A percentile compares a stretch with the other conserved stretches of the same genome.
These are phyloP conservation scores for Scolecobasidium constrictum DNA, from an alignment of 2,329 filamentous ascomycete genomes.

Conservation along the genomic window DNA sequence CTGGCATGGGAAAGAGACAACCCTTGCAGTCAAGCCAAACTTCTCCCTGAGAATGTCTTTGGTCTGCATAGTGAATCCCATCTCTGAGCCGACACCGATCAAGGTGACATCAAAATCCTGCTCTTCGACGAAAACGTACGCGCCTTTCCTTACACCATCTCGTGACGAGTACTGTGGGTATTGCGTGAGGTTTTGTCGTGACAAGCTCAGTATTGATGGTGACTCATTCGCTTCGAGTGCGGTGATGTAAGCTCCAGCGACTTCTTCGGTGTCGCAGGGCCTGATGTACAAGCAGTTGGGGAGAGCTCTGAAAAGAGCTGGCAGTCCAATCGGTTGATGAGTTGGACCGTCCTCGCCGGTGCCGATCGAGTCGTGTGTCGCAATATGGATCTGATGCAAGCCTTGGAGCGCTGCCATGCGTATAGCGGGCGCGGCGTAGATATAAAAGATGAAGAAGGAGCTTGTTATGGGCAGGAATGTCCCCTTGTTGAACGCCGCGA, in stretches of 20 bases:
- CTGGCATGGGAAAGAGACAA: constrained; percentile 41
- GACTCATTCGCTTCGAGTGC: constrained; percentile 34
- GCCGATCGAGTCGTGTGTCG: constrained; percentile 51
- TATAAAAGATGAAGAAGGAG: constrained; percentile 54
- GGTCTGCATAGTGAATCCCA: constrained; percentile 35
- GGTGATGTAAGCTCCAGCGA: constrained; percentile 41
- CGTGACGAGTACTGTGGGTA: constrained; percentile 29
- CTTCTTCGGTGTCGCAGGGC: constrained; percentile 48
- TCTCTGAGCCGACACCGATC: constrained; percentile 40
- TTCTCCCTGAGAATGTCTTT: constrained; percentile 26
- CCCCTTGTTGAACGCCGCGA: constrained; percentile 45
- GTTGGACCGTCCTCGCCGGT: constrained; percentile 52
- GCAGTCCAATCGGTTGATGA: constrained; percentile 50
- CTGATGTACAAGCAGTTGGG: constrained; percentile 51
- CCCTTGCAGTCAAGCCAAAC: constrained; percentile 31
- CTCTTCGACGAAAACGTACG: constrained; percentile 37
- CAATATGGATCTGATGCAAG: constrained; percentile 47
- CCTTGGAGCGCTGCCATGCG: constrained; percentile 49
- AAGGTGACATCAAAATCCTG: constrained; percentile 37
- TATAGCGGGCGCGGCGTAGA: constrained; percentile 46
- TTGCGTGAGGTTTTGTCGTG: constrained; percentile 33
- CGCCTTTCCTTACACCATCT: constrained; percentile 32
- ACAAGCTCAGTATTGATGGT: constrained; percentile 40
- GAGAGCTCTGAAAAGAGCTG: constrained; percentile 49
- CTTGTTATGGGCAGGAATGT: constrained; percentile 49